A percentile compares a stretch with the other conserved stretches of the same genome.
These are phyloP conservation scores for Aspergillus egyptiacus DNA, from an alignment of 495 filamentous ascomycete genomes.

Conservation along the genomic window DNA sequence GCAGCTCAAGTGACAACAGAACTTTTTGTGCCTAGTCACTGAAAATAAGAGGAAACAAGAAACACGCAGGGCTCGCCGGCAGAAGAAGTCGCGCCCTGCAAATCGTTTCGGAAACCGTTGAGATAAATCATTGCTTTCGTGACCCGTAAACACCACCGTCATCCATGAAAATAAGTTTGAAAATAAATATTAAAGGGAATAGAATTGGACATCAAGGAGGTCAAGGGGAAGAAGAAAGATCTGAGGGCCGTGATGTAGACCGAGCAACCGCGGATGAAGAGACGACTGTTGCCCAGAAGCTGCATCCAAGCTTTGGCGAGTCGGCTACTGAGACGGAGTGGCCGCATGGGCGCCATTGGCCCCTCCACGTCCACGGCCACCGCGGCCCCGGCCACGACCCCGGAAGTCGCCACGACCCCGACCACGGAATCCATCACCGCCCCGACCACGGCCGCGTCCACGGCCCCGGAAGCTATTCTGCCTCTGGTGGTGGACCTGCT, in stretches of 20 bases:
- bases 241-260: no score
- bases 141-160: slow-evolving; percentile 37
- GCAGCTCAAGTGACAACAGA: slow-evolving; percentile 32
- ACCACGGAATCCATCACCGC: slow-evolving; percentile 43
- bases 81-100: slow-evolving; percentile 20
- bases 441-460: slow-evolving; percentile 52
- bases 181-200: slow-evolving; percentile 15
- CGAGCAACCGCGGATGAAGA: slow-evolving; percentile 1
- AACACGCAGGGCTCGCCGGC: slow-evolving; percentile 13
- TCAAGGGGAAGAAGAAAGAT: background rate
- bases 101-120: slow-evolving; percentile 31
- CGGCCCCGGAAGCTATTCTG: slow-evolving; percentile 47
- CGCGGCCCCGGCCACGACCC: slow-evolving; percentile 30
- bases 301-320: no score
- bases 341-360: slow-evolving; percentile 25
- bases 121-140: slow-evolving; percentile 41
- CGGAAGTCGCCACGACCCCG: slow-evolving; percentile 29
- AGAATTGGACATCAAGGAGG: slow-evolving; percentile 7
- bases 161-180: slow-evolving; percentile 23
- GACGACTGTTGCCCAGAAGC: background rate
- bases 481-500: slow-evolving; percentile 53
- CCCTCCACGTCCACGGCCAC: slow-evolving; percentile 32
- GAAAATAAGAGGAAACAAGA: slow-evolving; percentile 15
- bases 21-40: slow-evolving; percentile 22
- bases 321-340: slow-evolving; percentile 15